Base-by-base conservation (phyloP, 148 eudicot species). In the Euryodendron excelsum region DNA sequence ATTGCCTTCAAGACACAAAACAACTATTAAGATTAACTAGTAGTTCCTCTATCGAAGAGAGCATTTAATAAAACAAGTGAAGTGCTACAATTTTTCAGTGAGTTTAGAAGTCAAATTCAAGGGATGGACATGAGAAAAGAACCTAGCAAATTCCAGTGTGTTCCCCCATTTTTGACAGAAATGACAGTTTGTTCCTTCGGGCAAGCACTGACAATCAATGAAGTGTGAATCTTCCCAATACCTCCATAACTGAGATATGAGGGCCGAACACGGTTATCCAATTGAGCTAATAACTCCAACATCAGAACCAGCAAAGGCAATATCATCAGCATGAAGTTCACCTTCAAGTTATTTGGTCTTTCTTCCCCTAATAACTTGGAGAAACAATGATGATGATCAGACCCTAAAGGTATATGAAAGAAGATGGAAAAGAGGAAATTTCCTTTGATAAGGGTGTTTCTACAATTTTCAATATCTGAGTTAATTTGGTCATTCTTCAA, bases 51-150 rank as follows among this genome's bases (percentile, higher is more conserved):
- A 58, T 25, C 23, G 39, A 74, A n/a, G 5, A 37, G 28, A 44
- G 33, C 52, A 39, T 69, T 69, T 25, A 60, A 25, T 28, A 60
- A 10, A 60, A 60, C 4, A 28, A 25, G 33, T 27, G 14, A 60
- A 60, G 33, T 25, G 64, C 64, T 55, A 48, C 27, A 25, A 5
- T 60, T 12, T 68, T 68, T n/a, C 52, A 37, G 25, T n/a, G 28
- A 68, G n/a, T 45, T 5, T 44, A 18, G 34, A 45, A 69, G 73
- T 41, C 55, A 44, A 27, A 45, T 45, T 25, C 73, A 45, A 69
- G 52, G 23, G 28, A 64, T 33, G 44, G 37, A 69, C 30, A 69
- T 25, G 73, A 69, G 53, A 48, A 69, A 28, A 67, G 48, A 48
- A 67, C 50, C 17, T 0, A 67, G 71, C 47, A 21, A 67, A 20